Conservation (phyloP, 768 basidiomycete species). For the Mycena capillaripes region DNA sequence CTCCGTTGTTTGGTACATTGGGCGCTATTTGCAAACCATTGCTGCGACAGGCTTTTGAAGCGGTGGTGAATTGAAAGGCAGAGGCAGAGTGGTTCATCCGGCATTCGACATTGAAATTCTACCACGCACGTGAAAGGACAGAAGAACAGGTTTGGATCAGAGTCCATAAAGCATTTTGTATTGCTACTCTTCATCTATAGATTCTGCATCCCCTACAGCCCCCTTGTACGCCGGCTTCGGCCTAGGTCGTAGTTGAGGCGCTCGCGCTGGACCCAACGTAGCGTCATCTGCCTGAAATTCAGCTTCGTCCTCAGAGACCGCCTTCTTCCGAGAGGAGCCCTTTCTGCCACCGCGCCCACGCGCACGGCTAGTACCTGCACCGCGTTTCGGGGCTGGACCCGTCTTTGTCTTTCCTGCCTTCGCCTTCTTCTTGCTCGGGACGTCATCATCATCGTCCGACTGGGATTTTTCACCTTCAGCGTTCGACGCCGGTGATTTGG, state of each 20-base stretch:
- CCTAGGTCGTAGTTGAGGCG: slow-evolving; percentile 56
- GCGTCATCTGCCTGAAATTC: slow-evolving; percentile 44
- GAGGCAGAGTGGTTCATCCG: no score
- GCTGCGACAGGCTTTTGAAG: no score
- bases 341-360: slow-evolving; percentile 32
- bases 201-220: slow-evolving; percentile 1
- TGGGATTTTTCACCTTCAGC: slow-evolving; percentile 37
- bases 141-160: no score
- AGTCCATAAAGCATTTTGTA: not conserved
- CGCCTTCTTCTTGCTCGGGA: slow-evolving; percentile 20
- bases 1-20: no score
- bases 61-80: no score
- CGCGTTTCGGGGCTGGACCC: slow-evolving; percentile 2
- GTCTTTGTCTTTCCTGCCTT: slow-evolving; percentile 26
- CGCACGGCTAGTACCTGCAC: slow-evolving; percentile 1
- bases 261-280: slow-evolving; percentile 43
- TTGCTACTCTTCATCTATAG: not conserved
- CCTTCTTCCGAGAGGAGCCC: slow-evolving; percentile 32
- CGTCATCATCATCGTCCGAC: slow-evolving; percentile 42
- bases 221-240: slow-evolving; percentile 46
- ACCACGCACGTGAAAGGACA: no score
- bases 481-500: slow-evolving; percentile 37
- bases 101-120: no score
- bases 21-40: no score
- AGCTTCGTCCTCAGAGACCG: slow-evolving; percentile 41